Evolutionary conservation across 2,329 filamentous ascomycete genomes (phyloP), one percentile per base, ranked within the genome.

Genomic region (Paraconiothyrium brasiliense): DNA sequence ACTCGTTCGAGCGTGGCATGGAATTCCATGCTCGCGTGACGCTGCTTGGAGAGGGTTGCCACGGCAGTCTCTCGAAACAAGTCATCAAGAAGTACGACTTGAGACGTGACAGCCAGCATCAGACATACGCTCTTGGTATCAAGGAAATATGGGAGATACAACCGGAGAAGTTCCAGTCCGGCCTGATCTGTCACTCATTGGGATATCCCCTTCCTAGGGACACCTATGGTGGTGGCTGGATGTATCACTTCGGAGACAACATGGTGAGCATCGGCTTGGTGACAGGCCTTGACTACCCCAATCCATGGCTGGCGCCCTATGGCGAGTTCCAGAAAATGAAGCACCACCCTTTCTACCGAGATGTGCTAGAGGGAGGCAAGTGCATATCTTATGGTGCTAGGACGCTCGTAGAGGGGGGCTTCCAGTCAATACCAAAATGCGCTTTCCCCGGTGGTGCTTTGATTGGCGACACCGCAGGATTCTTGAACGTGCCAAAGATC

Each of bases 241-340:
- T 99, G 92, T 99, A 99, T 76, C 95, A 99, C 80, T 99, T 98
- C 79, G 95, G 94, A 41, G 94, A 99, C 71, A 99, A 98, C 80
- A 87, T 98, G 71, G 94, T 99, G 62, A 93, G 90, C 68, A 85
- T 99, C 59, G 95, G 95, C 27, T 84, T 98, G 20, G 95, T 99
- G 11, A 92, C 96, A 41, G 94, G 94, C 27, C 86, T 99, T 57
- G 95, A 99, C 83, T 99, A 99, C 78, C 86, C 92, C 46, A 99
- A 99, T 80, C 95, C 95, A 0, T 99, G 94, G 93, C 81, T 98
- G 58, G 95, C 94, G 3, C 95, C 95, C 0, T 99, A 98, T 77
- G 88, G 89, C 60, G 95, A 99, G 78, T 99, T 99, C 79, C 95
- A 99, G 79, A 97, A 97, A 84, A 90, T 99, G 84, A 99, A 99